These are phyloP conservation scores for Tetrahymena elliotti DNA, from an alignment of 73 alveolate species.

Conservation along the genomic window DNA sequence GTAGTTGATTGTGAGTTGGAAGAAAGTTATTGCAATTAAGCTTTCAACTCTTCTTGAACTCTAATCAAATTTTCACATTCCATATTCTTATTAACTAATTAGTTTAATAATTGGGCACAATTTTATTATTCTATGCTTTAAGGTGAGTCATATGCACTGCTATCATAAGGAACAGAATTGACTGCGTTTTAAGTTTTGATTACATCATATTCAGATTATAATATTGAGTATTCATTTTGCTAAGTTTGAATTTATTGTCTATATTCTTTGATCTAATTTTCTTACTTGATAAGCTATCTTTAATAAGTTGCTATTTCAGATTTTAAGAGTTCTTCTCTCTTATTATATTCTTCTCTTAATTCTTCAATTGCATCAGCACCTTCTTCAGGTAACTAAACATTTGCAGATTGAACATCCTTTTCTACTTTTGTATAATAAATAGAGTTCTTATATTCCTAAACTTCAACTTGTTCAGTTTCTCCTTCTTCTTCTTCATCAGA, in stretches of 20 bases:
- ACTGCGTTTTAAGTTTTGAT: neutral
- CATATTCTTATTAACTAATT: neutral
- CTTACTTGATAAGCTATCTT: neutral
- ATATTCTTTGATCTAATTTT: neutral
- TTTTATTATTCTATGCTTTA: too few relatives aligned
- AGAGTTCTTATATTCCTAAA: neutral
- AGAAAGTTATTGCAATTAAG: neutral
- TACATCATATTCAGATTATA: neutral
- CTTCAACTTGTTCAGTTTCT: neutral
- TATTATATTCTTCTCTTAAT: neutral
- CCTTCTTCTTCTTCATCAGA: neutral
- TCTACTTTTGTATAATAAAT: neutral
- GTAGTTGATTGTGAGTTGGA: neutral
- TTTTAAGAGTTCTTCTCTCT: neutral
- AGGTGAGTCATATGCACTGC: too few relatives aligned
- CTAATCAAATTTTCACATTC: neutral
- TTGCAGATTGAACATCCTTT: neutral
- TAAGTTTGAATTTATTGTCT: neutral
- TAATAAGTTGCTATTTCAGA: neutral
- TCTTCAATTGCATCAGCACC: neutral
- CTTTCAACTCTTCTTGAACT: neutral
- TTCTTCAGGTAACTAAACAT: neutral
- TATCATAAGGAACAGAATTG: too few relatives aligned
- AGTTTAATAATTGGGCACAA: neutral
- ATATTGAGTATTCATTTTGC: neutral